phyloP scores from a whole-genome alignment of 768 basidiomycete species.

The Boletus sp. region DNA sequence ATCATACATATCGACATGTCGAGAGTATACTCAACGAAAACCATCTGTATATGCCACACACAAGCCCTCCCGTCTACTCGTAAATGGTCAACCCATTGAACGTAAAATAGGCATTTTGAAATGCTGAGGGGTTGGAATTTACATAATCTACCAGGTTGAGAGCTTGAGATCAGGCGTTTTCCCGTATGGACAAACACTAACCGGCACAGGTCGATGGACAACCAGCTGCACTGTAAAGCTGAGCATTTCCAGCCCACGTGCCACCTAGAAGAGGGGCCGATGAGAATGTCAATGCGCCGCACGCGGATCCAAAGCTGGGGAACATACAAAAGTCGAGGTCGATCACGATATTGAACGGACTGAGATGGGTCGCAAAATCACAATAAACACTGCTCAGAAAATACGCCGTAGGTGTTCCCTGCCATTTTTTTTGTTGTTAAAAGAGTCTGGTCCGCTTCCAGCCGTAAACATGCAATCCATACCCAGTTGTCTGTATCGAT shows the following conservation, averaged over 20 bases:
- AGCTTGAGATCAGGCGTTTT: not conserved
- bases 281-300: not conserved
- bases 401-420: conserved; percentile 59
- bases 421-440: not conserved
- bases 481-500: conserved; percentile 27
- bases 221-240: conserved; percentile 16
- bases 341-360: conserved; percentile 60
- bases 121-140: conserved; percentile 36
- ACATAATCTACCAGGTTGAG: conserved; percentile 29
- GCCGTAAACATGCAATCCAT: not conserved
- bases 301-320: not conserved
- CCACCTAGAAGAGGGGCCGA: conserved; percentile 14
- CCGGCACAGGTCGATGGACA: conserved; percentile 30
- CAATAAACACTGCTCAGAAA: conserved; percentile 58
- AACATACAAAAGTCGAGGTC: conserved; percentile 38
- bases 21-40: not conserved
- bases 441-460: not conserved
- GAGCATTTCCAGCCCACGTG: conserved; percentile 25
- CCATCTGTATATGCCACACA: not conserved
- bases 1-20: not conserved
- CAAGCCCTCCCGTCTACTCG: conserved; percentile 9
- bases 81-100: conserved; percentile 39
- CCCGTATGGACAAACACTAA: conserved; percentile 7
- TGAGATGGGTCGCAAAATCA: conserved; percentile 51
- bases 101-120: conserved; percentile 40